Conservation (phyloP, 192 early-diverging fungal genomes). For the Backusella sp. region DNA sequence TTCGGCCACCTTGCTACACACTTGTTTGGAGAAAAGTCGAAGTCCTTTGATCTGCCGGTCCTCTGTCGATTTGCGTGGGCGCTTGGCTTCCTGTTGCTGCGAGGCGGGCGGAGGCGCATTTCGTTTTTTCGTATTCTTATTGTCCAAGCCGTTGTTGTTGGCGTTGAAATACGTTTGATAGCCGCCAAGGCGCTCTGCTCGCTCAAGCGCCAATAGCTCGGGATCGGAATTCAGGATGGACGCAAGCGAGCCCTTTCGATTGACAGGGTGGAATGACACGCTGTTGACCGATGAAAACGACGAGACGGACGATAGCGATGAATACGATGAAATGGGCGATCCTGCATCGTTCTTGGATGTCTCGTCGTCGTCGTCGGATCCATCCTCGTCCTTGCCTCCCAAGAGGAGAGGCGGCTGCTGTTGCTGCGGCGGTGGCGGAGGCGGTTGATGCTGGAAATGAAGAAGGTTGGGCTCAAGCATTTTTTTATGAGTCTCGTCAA, state of each 20-base stretch:
- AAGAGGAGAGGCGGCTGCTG: not conserved
- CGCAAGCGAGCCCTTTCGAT: conserved; percentile 26
- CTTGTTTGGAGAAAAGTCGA: conserved; percentile 54
- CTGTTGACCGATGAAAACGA: not conserved
- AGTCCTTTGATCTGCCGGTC: conserved; percentile 30
- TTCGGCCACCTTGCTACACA: conserved; percentile 54
- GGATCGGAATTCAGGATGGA: conserved; percentile 24
- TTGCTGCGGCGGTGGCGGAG: not conserved
- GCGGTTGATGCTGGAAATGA: not conserved
- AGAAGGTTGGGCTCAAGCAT: not conserved
- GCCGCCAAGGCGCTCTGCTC: not conserved
- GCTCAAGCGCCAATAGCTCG: conserved; percentile 16
- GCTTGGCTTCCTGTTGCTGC: not conserved
- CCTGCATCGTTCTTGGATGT: not conserved
- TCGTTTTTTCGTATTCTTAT: conserved; percentile 3
- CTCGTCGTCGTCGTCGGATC: not conserved
- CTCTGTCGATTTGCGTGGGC: not conserved
- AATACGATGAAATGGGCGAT: not conserved
- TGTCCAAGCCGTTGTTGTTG: not conserved
- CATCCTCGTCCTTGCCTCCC: not conserved
- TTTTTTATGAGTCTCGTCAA: not conserved
- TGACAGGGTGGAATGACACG: not conserved
- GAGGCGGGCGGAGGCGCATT: not conserved
- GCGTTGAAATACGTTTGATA: conserved; percentile 19
- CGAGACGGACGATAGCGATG: not conserved